Conservation (phyloP, 495 filamentous ascomycete species). For the Ramalina intermedia region DNA sequence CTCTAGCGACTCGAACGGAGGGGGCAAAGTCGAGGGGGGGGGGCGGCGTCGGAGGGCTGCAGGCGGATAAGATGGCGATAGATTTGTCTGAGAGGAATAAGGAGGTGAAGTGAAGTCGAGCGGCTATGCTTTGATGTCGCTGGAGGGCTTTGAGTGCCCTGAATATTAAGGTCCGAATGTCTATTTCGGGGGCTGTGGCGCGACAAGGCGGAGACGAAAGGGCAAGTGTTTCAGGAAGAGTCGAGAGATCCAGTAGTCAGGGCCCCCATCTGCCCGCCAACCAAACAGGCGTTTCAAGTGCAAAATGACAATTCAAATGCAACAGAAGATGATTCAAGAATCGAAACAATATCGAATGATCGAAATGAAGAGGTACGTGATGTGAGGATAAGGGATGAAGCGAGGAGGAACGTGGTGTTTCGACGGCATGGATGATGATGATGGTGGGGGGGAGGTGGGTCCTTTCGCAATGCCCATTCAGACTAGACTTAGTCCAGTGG, state of each 20-base stretch:
- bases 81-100: neutral
- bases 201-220: neutral
- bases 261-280: too few species aligned
- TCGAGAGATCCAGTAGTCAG: neutral
- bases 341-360: too few species aligned
- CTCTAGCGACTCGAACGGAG: neutral
- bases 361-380: too few species aligned
- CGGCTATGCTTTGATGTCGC: too few species aligned
- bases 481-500: too few species aligned
- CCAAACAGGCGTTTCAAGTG: too few species aligned
- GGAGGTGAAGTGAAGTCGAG: neutral
- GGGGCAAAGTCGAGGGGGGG: neutral
- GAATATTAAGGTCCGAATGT: neutral
- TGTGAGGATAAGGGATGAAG: neutral
- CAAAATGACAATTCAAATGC: too few species aligned
- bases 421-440: neutral
- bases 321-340: too few species aligned
- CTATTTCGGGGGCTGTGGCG: slow-evolving; percentile 2
- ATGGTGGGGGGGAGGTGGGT: too few species aligned
- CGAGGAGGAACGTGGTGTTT: neutral
- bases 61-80: neutral
- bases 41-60: neutral
- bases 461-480: too few species aligned
- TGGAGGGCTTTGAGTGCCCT: neutral
- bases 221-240: slow-evolving; percentile 2